These are phyloP conservation scores for Linderniella brevidens DNA, from an alignment of 257 asterid species.

Conservation along the genomic window DNA sequence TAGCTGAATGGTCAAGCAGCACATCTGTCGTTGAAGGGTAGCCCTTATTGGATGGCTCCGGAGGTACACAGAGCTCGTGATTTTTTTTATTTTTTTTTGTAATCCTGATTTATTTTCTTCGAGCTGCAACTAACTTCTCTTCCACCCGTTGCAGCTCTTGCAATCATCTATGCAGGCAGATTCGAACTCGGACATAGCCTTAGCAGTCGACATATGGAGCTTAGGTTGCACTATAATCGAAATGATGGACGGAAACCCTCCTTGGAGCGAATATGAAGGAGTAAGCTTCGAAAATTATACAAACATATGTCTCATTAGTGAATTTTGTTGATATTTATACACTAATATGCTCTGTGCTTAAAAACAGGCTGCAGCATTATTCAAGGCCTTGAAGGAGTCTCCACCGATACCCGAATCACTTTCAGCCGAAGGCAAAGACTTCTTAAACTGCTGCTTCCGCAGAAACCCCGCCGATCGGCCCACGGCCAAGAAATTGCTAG, in stretches of 20 bases:
- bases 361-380: slow-evolving; percentile 69
- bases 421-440: slow-evolving; percentile 65
- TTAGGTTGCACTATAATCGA: slow-evolving; percentile 79
- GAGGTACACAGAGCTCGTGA: slow-evolving; percentile 31
- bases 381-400: slow-evolving; percentile 55
- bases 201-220: slow-evolving; percentile 80
- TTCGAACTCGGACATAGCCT: slow-evolving; percentile 34
- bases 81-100: neutral
- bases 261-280: slow-evolving; percentile 88
- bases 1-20: slow-evolving; percentile 58
- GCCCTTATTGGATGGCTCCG: slow-evolving; percentile 92
- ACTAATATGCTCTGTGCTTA: neutral
- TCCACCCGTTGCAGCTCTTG: slow-evolving; percentile 36
- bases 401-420: slow-evolving; percentile 63
- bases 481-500: slow-evolving; percentile 39
- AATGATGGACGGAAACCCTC: slow-evolving; percentile 75
- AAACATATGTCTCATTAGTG: neutral
- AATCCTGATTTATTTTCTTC: neutral
- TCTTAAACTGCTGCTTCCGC: slow-evolving; percentile 40
- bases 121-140: slow-evolving; percentile 9
- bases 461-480: slow-evolving; percentile 73
- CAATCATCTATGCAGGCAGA: slow-evolving; percentile 36
- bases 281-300: slow-evolving; percentile 19
- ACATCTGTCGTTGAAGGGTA: slow-evolving; percentile 64
- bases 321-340: neutral